A percentile compares a stretch with the other conserved stretches of the same genome.
Conservation (phyloP, 2,329 filamentous ascomycete species). For the Aspergillus carbonarius region DNA sequence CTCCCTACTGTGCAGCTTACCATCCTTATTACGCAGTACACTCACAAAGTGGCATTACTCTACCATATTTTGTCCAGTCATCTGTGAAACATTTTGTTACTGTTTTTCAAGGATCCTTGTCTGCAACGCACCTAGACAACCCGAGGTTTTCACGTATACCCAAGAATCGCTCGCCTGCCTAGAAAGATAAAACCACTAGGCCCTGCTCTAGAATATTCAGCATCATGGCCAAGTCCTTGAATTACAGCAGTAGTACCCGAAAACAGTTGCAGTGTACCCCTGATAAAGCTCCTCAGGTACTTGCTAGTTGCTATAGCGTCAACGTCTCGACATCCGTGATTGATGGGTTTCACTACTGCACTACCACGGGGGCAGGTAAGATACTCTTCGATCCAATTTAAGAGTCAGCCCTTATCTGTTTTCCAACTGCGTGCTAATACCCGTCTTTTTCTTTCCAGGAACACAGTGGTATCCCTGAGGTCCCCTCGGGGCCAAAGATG, state of each 20-base stretch:
- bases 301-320: constrained; percentile 89
- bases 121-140: neutral
- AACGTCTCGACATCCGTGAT: constrained; percentile 67
- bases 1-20: neutral
- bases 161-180: neutral
- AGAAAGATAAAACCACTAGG: neutral
- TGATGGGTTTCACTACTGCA: constrained; percentile 90
- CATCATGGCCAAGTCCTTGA: constrained; percentile 55
- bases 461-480: constrained; percentile 95
- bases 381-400: constrained; percentile 12
- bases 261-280: constrained; percentile 59
- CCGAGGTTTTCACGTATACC: neutral
- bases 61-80: neutral
- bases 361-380: constrained; percentile 79
- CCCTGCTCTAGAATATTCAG: constrained; percentile 8
- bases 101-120: neutral
- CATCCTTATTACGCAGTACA: neutral
- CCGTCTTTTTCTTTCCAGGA: constrained; percentile 48
- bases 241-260: constrained; percentile 69
- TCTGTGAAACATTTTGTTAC: neutral
- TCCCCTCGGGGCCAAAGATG: constrained; percentile 80
- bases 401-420: neutral
- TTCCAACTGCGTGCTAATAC: constrained; percentile 4
- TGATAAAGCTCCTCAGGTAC: constrained; percentile 57
- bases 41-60: neutral